Evolutionary conservation across 257 asterid species (phyloP), one percentile per base, ranked within the genome.

Genomic region (Gentiana straminea): DNA sequence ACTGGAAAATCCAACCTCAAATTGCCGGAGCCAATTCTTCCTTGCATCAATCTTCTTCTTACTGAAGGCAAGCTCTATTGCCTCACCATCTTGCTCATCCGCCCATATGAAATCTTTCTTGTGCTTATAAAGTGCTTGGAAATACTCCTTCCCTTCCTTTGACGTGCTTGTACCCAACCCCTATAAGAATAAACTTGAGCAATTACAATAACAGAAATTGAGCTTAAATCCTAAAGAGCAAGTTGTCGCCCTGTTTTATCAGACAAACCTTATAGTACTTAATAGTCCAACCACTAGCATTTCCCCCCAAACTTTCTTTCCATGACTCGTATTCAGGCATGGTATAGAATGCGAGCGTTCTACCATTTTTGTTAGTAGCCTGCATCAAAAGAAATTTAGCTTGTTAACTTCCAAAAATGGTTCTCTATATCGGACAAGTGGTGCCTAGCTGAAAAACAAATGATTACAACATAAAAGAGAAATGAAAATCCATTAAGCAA

Each of bases 141-240:
- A 92, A 74, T 92, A 92, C 80, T 88, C 97, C 64, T 85, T 86
- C 3, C 81, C 99, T 83, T 92, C 99, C 62, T 82, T 75, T 57
- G 81, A 74, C 4, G 97, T 88, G 75, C 99, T 88, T 33, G 95
- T 85, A 62, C 99, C 99, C 88, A 92, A 71, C 86, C 99, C 99
- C 99, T 92, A 68, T 59, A 67, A 68, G 35, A 54, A 57, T 24
- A 24, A 24, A 44, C 5, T 37, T 6, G 37, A n/a, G 62, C 12
- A 51, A 61, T 35, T 64, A 32, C 55, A 54, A 57, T 41, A 48
- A 48, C 33, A 51, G 44, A 51, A 36, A 55, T 7, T 35, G 49
- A 35, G 51, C 1, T 34, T 33, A 32, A 8, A 51, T 37, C 33
- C 13, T 4, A 34, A 7, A 38, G 34, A 8, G 3, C 24, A 41